Conservation (phyloP, 192 early-diverging fungal genomes). For the Rhizophagus prolifer region DNA sequence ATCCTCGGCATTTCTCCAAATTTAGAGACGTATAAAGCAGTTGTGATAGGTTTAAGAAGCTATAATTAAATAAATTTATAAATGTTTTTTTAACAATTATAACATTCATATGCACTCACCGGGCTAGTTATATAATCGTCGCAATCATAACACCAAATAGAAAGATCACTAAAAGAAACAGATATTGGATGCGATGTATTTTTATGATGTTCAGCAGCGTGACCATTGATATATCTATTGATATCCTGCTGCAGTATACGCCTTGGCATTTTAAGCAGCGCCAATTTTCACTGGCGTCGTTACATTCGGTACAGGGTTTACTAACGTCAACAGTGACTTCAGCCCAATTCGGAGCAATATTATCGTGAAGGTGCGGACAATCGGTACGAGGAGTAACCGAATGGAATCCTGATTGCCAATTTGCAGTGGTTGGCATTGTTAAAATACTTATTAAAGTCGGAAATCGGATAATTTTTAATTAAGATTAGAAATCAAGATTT, state of each 20-base stretch:
- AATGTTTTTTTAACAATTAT: not conserved
- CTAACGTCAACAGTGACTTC: not conserved
- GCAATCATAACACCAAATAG: constrained; percentile 22
- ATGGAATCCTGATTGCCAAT: not conserved
- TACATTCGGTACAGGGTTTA: not conserved
- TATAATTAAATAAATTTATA: not conserved
- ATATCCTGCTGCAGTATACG: constrained; percentile 17
- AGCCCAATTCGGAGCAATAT: not conserved
- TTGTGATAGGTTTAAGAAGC: not conserved
- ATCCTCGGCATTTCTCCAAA: not conserved
- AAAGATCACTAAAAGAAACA: constrained; percentile 22
- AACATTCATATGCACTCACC: not conserved
- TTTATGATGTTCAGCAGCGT: constrained; percentile 5
- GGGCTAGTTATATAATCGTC: not conserved
- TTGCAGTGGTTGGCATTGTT: not conserved
- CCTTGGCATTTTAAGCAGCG: constrained; percentile 3
- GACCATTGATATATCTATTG: constrained; percentile 19
- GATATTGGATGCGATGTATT: not conserved
- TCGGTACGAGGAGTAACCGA: not conserved
- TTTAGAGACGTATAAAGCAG: not conserved
- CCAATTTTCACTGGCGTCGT: constrained; percentile 16
- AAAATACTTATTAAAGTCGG: no score
- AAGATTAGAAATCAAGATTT: no score
- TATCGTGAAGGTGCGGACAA: not conserved
- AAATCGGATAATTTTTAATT: no score